Conservation (phyloP, 1,139 yeast genomes). For the Tardiomyces depauwii region DNA sequence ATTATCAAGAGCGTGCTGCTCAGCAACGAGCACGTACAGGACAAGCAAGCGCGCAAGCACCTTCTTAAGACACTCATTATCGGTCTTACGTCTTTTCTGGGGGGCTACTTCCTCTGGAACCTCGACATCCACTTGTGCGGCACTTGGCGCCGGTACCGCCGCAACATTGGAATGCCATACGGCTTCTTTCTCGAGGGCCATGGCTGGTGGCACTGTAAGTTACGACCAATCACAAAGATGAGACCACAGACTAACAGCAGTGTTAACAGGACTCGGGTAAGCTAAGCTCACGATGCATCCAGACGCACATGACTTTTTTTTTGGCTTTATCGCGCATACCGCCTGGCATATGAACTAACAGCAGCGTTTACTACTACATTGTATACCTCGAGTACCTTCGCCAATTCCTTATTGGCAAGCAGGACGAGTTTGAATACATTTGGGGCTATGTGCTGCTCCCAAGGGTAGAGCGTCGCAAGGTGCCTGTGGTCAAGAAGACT, state of each 20-base stretch:
- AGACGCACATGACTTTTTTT: no score
- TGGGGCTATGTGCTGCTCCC: constrained; percentile 44
- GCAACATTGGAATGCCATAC: constrained; percentile 71
- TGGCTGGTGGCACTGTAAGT: constrained; percentile 82
- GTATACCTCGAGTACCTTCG: constrained; percentile 57
- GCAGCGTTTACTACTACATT: constrained; percentile 50
- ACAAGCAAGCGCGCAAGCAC: constrained; percentile 33
- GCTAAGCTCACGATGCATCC: background rate
- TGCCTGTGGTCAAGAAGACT: background rate
- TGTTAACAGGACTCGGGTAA: background rate
- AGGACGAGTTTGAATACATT: constrained; percentile 39
- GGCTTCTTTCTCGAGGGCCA: constrained; percentile 87
- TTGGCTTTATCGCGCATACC: no score
- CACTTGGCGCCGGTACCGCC: constrained; percentile 50
- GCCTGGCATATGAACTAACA: constrained; percentile 18
- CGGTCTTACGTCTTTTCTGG: constrained; percentile 54
- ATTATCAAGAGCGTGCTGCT: constrained; percentile 44
- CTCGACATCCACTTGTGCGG: constrained; percentile 73
- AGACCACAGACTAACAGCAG: background rate
- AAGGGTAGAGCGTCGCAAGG: constrained; percentile 8
- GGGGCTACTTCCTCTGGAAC: constrained; percentile 78
- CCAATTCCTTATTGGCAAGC: constrained; percentile 42
- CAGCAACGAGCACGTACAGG: constrained; percentile 41
- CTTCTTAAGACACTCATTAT: constrained; percentile 43
- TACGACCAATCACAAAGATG: background rate